phyloP scores from a whole-genome alignment of 1,139 yeast species.

The Torulaspora globosa region DNA sequence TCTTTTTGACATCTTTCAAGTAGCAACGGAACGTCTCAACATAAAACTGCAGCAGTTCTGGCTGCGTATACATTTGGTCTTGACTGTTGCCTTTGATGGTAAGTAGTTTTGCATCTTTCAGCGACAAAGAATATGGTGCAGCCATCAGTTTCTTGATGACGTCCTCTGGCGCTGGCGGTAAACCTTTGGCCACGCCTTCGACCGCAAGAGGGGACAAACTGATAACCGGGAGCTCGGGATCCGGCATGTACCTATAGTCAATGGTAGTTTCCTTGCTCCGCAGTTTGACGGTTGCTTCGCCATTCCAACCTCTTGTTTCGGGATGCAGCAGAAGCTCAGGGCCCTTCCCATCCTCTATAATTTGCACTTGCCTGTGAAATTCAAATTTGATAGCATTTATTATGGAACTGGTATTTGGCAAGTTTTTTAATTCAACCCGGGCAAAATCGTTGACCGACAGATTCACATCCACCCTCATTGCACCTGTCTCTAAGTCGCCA shows the following conservation, averaged over 20 bases:
- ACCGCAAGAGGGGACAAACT: slow-evolving; percentile 44
- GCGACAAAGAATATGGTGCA: slow-evolving; percentile 53
- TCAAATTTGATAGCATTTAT: slow-evolving; percentile 73
- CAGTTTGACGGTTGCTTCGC: slow-evolving; percentile 56
- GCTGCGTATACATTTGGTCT: slow-evolving; percentile 27
- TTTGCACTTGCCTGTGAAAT: slow-evolving; percentile 58
- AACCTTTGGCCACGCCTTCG: slow-evolving; percentile 37
- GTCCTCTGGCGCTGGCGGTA: slow-evolving; percentile 67
- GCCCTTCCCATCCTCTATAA: slow-evolving; percentile 38
- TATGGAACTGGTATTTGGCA: slow-evolving; percentile 81
- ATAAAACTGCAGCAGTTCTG: slow-evolving; percentile 54
- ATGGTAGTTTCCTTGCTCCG: slow-evolving; percentile 77
- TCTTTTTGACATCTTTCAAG: slow-evolving; percentile 24
- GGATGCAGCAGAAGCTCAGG: slow-evolving; percentile 42
- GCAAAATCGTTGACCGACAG: slow-evolving; percentile 67
- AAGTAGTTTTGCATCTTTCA: slow-evolving; percentile 50
- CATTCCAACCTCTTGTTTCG: slow-evolving; percentile 95
- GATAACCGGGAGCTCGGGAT: slow-evolving; percentile 74
- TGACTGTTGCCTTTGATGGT: slow-evolving; percentile 28
- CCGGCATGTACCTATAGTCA: slow-evolving; percentile 93
- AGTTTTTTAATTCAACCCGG: slow-evolving; percentile 83
- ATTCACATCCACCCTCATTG: slow-evolving; percentile 92
- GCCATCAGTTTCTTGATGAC: slow-evolving; percentile 47
- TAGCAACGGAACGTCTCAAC: slow-evolving; percentile 39
- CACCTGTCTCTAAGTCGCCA: slow-evolving; percentile 91